Percentiles rank a stretch among this genome's conserved stretches.
These are phyloP conservation scores for Fusarium haematococcum DNA, from an alignment of 2,329 filamentous ascomycete genomes.

Conservation along the genomic window DNA sequence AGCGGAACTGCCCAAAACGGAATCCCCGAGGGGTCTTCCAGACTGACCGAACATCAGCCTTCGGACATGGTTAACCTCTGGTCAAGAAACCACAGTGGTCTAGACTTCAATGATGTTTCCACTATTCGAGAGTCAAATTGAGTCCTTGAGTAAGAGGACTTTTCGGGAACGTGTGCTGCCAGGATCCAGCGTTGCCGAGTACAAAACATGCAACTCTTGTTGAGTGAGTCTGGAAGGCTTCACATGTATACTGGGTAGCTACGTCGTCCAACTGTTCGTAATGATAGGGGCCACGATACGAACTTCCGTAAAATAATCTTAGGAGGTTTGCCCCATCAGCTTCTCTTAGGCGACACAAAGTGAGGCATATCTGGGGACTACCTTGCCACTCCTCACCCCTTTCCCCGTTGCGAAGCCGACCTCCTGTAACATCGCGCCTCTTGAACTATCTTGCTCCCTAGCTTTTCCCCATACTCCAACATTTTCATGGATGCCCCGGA, in stretches of 20 bases:
- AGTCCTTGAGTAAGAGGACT: neutral
- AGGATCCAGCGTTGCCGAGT: neutral
- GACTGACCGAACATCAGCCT: neutral
- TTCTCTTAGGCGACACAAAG: neutral
- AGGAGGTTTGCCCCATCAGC: neutral
- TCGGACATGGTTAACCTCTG: neutral
- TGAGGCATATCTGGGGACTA: neutral
- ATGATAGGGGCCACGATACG: neutral
- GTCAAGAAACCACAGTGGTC: neutral
- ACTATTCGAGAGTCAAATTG: neutral
- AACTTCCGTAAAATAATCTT: neutral
- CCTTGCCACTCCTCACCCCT: neutral
- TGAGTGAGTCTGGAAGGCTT: neutral
- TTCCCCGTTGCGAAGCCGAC: neutral
- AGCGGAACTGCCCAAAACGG: neutral
- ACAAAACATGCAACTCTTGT: neutral
- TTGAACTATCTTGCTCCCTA: neutral
- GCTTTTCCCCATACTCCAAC: neutral
- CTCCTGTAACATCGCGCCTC: neutral
- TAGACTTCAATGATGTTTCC: neutral
- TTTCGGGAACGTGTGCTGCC: too few relatives aligned
- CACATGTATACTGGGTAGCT: neutral
- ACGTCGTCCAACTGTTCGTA: neutral
- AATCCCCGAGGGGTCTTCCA: neutral
- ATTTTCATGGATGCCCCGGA: neutral